Base-by-base conservation (phyloP, 441 rosid species). In the Gossypium davidsonii region DNA sequence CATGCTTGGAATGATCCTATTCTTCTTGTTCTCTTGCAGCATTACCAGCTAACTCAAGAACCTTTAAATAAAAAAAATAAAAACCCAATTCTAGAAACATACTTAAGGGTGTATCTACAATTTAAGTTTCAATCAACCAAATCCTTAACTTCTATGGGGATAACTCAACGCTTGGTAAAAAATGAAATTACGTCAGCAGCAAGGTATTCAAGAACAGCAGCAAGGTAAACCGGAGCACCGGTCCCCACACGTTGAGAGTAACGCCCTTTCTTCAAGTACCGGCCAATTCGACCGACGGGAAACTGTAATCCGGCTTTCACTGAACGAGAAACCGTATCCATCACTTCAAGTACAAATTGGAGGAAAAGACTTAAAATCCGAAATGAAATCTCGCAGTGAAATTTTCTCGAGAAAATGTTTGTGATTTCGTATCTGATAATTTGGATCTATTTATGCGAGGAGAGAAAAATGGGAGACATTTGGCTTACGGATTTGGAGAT, bases 151-250 rank as follows among this genome's bases (percentile, higher is more conserved):
- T 34, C 8, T 1, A 34, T 34, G 39, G 39, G 39, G 39, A 34
- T 6, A 34, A 37, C 9, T 37, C 42, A 37, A 6, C 42, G 42
- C 42, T 37, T 25, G 60, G 23, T 3, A 5, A 14, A 26, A 5
- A n/a, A 1, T 28, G 0, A 49, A 44, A 9, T 12, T 23, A 86
- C 90, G 88, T 88, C 90, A n/a, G 92, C 92, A 9, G 89, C 83
- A 7, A 86, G 88, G 10, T 86, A 88, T 34, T 34, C 39, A 34
- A 34, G 39, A 34, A 34, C 39, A 6, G 8, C 39, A 34, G 39
- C 2, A 37, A 91, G 86, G 60, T 90, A 90, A 11, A 91, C 88
- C 2, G 92, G 97, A 68, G 95, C 93, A 2, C 95, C 95, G 39
- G 82, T 74, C 3, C 92, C 93, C 0, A 78, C 75, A 0, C 89